These are phyloP conservation scores for Glycine soja DNA, from an alignment of 306 rosid species.

Conservation along the genomic window DNA sequence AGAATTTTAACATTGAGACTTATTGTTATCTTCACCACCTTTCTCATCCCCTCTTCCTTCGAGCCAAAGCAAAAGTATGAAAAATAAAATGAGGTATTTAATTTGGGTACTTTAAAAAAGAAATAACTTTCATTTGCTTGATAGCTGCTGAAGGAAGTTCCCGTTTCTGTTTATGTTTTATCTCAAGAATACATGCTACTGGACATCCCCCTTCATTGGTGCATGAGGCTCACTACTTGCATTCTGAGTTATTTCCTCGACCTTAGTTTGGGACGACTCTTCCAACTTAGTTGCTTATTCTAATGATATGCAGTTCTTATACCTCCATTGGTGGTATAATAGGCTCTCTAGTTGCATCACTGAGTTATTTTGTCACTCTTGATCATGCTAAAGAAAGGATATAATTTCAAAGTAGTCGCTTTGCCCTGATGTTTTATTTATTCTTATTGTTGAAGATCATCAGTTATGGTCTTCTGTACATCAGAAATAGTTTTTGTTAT, in stretches of 20 bases:
- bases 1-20: conserved; percentile 50
- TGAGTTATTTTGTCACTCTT: conserved; percentile 1
- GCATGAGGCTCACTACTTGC: background rate
- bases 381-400: conserved; percentile 20
- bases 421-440: conserved; percentile 19
- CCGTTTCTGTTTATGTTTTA: conserved; percentile 2
- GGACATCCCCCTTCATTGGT: conserved; percentile 5
- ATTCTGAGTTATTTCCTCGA: conserved; percentile 12
- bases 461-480: conserved; percentile 4
- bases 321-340: conserved; percentile 3
- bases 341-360: conserved; percentile 29
- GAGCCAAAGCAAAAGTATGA: conserved; percentile 17
- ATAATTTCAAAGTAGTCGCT: background rate
- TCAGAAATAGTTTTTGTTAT: background rate
- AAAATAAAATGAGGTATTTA: conserved; percentile 29
- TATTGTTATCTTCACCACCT: conserved; percentile 26
- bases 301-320: background rate
- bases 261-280: conserved; percentile 20
- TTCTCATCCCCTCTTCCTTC: conserved; percentile 1
- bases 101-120: conserved; percentile 28
- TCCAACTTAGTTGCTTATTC: conserved; percentile 24
- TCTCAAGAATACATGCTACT: background rate
- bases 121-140: conserved; percentile 21
- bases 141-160: conserved; percentile 23
- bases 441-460: conserved; percentile 20